Evolutionary conservation across 495 filamentous ascomycete species (phyloP).

Genomic region (Penicillium waksmanii): DNA sequence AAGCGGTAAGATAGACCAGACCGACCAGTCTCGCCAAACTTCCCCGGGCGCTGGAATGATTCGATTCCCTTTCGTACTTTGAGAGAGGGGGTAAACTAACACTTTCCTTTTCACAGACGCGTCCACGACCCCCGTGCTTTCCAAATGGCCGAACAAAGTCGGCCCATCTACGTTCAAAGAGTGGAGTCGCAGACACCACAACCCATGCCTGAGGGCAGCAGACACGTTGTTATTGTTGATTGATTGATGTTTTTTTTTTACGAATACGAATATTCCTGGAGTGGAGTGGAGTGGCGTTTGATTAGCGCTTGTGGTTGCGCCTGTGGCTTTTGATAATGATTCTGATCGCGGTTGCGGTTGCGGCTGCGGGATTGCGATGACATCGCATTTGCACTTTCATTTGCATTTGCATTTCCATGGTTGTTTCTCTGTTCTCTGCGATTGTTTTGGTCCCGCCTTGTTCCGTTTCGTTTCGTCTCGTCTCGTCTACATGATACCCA

Average conservation of each 20-base stretch:
- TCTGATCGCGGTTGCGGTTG: not conserved
- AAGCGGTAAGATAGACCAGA: conserved; percentile 19
- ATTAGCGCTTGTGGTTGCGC: not conserved
- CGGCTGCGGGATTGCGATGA: too few species aligned
- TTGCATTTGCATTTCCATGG: conserved; percentile 1
- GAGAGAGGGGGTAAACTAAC: not conserved
- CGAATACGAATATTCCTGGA: not conserved
- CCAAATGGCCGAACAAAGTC: conserved; percentile 29
- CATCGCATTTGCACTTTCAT: not conserved
- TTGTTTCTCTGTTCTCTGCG: conserved; percentile 5
- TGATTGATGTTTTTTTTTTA: conserved; percentile 15
- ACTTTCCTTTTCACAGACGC: not conserved
- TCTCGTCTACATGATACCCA: conserved; percentile 36
- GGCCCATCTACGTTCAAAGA: conserved; percentile 32
- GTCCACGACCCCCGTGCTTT: conserved; percentile 21
- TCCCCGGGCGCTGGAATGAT: not conserved
- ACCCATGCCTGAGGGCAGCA: conserved; percentile 27
- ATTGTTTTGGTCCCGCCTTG: conserved; percentile 4
- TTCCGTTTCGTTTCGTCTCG: too few species aligned
- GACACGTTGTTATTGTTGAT: conserved; percentile 40
- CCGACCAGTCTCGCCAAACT: too few species aligned
- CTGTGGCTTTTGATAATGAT: too few species aligned
- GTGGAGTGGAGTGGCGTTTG: not conserved
- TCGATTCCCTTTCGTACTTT: too few species aligned
- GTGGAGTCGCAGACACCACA: conserved; percentile 27